These are phyloP conservation scores for Bruguiera parviflora DNA, from an alignment of 345 rosid species.

Conservation along the genomic window DNA sequence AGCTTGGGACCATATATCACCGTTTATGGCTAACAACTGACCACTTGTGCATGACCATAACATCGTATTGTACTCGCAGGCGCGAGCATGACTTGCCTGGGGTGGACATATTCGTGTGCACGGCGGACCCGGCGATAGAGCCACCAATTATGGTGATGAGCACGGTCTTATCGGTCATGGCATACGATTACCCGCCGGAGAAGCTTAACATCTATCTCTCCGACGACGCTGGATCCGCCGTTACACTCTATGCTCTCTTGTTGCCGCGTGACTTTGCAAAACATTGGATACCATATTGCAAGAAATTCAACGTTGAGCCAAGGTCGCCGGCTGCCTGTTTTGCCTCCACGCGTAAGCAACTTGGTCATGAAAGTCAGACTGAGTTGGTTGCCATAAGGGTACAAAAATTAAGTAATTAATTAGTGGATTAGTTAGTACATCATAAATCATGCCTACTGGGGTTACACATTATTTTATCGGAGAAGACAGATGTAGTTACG, in stretches of 20 bases:
- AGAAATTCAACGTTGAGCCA: constrained; percentile 47
- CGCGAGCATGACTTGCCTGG: constrained; percentile 38
- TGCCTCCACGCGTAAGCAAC: too few relatives aligned
- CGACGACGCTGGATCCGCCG: constrained; percentile 62
- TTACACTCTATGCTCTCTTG: constrained; percentile 55
- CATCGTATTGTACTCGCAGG: constrained; percentile 9
- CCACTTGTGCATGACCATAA: too few relatives aligned
- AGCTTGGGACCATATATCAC: too few relatives aligned
- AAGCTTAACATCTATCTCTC: constrained; percentile 58
- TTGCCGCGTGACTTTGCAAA: constrained; percentile 51
- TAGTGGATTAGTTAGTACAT: neutral
- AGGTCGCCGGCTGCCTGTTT: constrained; percentile 69
- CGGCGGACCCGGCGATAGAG: constrained; percentile 68
- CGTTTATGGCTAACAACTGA: too few relatives aligned
- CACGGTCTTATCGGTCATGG: constrained; percentile 58
- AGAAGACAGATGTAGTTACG: too few relatives aligned
- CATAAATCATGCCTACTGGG: neutral
- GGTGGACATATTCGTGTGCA: constrained; percentile 70
- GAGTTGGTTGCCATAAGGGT: constrained; percentile 16
- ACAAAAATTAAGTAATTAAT: neutral
- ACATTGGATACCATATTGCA: constrained; percentile 62
- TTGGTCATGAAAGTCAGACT: neutral
- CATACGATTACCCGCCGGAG: constrained; percentile 56
- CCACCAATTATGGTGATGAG: constrained; percentile 68
- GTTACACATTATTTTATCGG: too few relatives aligned